Evolutionary conservation across 345 rosid species (phyloP).

Genomic region (Ceriops tagal): DNA sequence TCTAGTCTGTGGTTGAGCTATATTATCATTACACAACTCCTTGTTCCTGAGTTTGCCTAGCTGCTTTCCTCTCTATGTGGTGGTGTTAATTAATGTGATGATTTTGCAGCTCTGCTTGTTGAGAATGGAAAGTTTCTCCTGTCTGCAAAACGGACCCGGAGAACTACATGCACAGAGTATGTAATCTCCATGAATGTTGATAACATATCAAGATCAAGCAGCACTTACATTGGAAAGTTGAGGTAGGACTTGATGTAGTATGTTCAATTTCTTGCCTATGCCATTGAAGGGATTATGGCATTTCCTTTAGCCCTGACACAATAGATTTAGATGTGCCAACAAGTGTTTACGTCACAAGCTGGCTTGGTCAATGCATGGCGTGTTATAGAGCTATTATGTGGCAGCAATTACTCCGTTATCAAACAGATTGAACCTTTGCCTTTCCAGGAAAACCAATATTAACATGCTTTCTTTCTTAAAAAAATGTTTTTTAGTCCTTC

Average conservation of each 20-base stretch:
- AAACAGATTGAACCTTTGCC: no score
- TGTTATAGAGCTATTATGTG: not conserved
- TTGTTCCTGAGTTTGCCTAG: not conserved
- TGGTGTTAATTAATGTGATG: not conserved
- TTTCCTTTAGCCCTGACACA: not conserved
- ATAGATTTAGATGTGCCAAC: not conserved
- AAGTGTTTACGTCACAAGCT: not conserved
- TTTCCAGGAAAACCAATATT: no score
- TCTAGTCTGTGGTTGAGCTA: no score
- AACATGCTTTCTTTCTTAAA: no score
- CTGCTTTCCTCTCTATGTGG: not conserved
- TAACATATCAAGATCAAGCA: conserved; percentile 81
- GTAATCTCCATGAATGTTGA: conserved; percentile 88
- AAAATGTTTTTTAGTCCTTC: no score
- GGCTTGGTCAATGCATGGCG: not conserved
- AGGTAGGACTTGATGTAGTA: conserved; percentile 38
- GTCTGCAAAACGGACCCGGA: conserved; percentile 79
- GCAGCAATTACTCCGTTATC: no score
- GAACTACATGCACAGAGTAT: conserved; percentile 90
- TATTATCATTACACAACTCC: not conserved
- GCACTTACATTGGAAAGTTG: conserved; percentile 80
- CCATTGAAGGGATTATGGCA: not conserved
- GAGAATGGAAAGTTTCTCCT: conserved; percentile 96
- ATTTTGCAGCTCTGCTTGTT: conserved; percentile 61
- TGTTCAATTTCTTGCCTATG: not conserved